Evolutionary conservation across 305 asterid genomes (phyloP).

Genomic region (Coffea humblotiana): DNA sequence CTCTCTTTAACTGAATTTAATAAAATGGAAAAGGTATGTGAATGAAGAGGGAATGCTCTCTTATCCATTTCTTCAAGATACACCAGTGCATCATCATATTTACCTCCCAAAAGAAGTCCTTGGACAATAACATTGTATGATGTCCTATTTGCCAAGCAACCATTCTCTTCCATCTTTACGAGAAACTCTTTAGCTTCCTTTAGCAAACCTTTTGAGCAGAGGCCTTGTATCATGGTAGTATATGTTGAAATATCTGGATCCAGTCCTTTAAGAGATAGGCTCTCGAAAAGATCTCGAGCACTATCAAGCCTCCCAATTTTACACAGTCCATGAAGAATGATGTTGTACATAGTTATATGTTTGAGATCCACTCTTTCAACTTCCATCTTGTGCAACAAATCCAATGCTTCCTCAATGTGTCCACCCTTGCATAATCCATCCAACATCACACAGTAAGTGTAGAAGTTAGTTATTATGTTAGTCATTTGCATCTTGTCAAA

Average conservation of each 20-base stretch:
- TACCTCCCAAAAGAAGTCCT: slow-evolving; percentile 22
- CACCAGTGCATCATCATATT: slow-evolving; percentile 20
- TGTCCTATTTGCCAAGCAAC: slow-evolving; percentile 13
- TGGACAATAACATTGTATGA: slow-evolving; percentile 29
- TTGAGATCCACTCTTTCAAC: not conserved
- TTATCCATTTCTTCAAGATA: slow-evolving; percentile 19
- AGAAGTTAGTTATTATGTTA: slow-evolving; percentile 1
- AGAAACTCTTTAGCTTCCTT: slow-evolving; percentile 29
- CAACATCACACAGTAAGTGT: slow-evolving; percentile 15
- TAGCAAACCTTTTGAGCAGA: slow-evolving; percentile 24
- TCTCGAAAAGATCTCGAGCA: slow-evolving; percentile 13
- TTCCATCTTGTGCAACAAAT: slow-evolving; percentile 20
- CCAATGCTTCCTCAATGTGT: slow-evolving; percentile 22
- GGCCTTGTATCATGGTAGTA: slow-evolving; percentile 23
- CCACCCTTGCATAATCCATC: slow-evolving; percentile 25
- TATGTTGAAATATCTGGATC: slow-evolving; percentile 14
- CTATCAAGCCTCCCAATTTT: slow-evolving; percentile 20
- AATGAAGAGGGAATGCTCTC: slow-evolving; percentile 21
- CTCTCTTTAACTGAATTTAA: not conserved
- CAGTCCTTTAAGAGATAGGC: slow-evolving; percentile 1
- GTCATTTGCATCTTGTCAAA: slow-evolving; percentile 16
- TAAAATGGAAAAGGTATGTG: slow-evolving; percentile 12
- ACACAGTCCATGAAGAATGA: slow-evolving; percentile 23
- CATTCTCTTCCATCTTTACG: slow-evolving; percentile 23
- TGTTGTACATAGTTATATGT: slow-evolving; percentile 5